These are phyloP conservation scores for Stenocarpella maydis DNA, from an alignment of 2,329 filamentous ascomycete species.

Conservation along the genomic window DNA sequence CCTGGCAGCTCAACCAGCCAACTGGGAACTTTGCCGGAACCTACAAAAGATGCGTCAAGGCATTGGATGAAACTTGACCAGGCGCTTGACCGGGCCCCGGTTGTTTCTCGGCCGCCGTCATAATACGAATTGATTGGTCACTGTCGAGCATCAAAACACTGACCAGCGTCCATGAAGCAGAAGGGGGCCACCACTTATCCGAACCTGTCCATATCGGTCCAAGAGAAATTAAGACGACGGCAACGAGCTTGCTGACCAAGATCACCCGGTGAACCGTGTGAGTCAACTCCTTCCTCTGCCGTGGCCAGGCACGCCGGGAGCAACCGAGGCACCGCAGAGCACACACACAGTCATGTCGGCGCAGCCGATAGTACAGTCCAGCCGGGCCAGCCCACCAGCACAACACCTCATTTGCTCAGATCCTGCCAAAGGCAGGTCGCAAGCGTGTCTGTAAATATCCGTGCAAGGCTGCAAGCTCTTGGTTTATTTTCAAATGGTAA, in stretches of 20 bases:
- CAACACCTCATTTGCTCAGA: neutral
- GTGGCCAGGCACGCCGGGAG: neutral
- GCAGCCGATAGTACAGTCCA: neutral
- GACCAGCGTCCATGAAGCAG: neutral
- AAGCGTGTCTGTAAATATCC: neutral
- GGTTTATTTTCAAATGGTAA: neutral
- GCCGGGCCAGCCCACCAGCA: neutral
- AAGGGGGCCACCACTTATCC: no score
- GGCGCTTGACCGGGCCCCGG: slow-evolving; percentile 1
- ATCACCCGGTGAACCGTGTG: slow-evolving; percentile 13
- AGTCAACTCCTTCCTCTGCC: neutral
- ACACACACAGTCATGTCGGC: neutral
- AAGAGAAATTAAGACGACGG: neutral
- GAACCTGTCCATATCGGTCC: neutral
- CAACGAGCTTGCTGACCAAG: neutral
- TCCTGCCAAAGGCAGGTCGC: neutral
- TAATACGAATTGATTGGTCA: slow-evolving; percentile 22
- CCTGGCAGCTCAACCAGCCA: neutral
- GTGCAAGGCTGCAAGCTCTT: neutral
- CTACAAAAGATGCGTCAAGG: slow-evolving; percentile 10
- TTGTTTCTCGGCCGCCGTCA: slow-evolving; percentile 1
- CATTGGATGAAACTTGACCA: slow-evolving; percentile 15
- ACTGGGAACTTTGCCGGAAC: slow-evolving; percentile 18
- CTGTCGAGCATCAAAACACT: neutral
- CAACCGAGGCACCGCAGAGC: neutral